These are phyloP conservation scores for Aspergillus tubingensis DNA, from an alignment of 2,329 filamentous ascomycete genomes.

Conservation along the genomic window DNA sequence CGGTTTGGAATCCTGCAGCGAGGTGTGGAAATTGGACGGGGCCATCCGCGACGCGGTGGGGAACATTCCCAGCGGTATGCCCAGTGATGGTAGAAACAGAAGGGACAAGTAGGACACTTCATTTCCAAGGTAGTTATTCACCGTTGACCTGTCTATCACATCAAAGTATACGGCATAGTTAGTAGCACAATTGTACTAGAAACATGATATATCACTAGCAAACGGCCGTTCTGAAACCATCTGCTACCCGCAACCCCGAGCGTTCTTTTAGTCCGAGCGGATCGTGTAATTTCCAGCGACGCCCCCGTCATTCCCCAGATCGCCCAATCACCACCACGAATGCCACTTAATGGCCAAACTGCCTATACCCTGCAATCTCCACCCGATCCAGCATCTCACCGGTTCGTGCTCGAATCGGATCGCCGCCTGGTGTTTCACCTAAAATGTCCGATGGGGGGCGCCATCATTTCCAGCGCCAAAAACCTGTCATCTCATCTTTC, in stretches of 20 bases:
- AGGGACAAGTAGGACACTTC: too few relatives aligned
- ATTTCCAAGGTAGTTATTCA: too few relatives aligned
- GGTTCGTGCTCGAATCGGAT: conserved; percentile 7
- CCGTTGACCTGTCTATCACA: too few relatives aligned
- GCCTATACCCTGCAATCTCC: conserved; percentile 1
- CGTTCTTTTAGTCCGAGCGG: not conserved
- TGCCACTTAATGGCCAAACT: not conserved
- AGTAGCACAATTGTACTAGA: too few relatives aligned
- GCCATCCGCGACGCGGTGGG: not conserved
- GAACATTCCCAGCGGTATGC: too few relatives aligned
- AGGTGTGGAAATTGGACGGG: not conserved
- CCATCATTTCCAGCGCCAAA: conserved; percentile 2
- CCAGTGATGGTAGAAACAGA: too few relatives aligned
- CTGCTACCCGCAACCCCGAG: not conserved
- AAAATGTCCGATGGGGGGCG: conserved; percentile 1
- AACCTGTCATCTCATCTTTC: not conserved
- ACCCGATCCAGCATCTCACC: conserved; percentile 1
- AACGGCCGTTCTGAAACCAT: not conserved
- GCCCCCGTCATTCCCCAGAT: not conserved
- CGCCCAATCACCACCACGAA: not conserved
- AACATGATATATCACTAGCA: not conserved
- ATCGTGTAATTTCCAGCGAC: conserved; percentile 4
- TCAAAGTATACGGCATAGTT: too few relatives aligned
- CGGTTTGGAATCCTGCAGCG: not conserved
- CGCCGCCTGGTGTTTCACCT: conserved; percentile 5